Evolutionary conservation across 2,329 filamentous ascomycete species (phyloP).

Genomic region (Calonectria honghensis): DNA sequence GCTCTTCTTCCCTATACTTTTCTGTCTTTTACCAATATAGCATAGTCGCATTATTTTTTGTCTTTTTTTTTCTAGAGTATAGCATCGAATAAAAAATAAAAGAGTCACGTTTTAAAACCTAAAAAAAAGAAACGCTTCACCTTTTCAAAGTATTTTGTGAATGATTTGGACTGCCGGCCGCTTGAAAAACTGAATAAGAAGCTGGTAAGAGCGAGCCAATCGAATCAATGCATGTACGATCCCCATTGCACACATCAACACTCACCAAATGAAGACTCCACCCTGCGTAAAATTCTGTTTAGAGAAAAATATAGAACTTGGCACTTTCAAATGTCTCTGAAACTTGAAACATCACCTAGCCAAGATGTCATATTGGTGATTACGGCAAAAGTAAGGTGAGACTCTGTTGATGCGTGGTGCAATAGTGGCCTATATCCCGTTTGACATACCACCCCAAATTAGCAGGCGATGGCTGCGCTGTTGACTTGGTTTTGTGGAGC

Average conservation of each 20-base stretch:
- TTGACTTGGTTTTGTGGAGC: too few relatives aligned
- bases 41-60: neutral
- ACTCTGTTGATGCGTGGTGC: too few relatives aligned
- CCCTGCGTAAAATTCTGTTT: neutral
- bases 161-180: neutral
- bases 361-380: too few relatives aligned
- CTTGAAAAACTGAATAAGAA: neutral
- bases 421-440: too few relatives aligned
- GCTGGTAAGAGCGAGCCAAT: neutral
- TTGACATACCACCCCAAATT: too few relatives aligned
- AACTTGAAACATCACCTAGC: neutral
- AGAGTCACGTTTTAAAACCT: neutral
- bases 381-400: too few relatives aligned
- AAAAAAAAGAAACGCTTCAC: neutral
- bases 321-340: neutral
- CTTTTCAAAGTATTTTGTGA: neutral
- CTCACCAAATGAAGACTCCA: neutral
- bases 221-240: neutral
- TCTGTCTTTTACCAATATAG: conserved; percentile 11
- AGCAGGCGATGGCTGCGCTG: too few relatives aligned
- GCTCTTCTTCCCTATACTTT: neutral
- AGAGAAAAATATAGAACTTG: neutral
- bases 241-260: neutral
- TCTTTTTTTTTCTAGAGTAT: neutral
- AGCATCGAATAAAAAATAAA: neutral